phyloP scores from a whole-genome alignment of 2,329 filamentous ascomycete species.

The Apiospora arundinis region DNA sequence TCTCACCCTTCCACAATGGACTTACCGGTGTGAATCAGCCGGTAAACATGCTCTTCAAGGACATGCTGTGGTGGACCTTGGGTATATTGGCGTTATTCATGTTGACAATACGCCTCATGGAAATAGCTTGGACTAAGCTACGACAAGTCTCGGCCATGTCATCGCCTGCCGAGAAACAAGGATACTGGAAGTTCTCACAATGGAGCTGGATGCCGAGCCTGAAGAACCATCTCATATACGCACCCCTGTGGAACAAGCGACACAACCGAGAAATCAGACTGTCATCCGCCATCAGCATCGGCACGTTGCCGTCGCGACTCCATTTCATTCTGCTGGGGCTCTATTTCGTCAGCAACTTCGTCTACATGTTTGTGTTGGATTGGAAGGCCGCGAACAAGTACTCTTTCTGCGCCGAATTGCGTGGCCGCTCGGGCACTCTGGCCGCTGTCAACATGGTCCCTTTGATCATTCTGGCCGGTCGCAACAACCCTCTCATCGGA shows the following conservation, averaged over 20 bases:
- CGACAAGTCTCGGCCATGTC: slow-evolving; percentile 67
- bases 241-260: slow-evolving; percentile 68
- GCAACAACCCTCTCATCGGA: slow-evolving; percentile 90
- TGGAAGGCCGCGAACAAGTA: slow-evolving; percentile 64
- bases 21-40: slow-evolving; percentile 67
- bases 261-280: slow-evolving; percentile 72
- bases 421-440: slow-evolving; percentile 84
- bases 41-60: slow-evolving; percentile 62
- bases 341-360: slow-evolving; percentile 66
- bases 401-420: slow-evolving; percentile 78
- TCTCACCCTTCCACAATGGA: slow-evolving; percentile 60
- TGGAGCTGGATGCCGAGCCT: slow-evolving; percentile 66
- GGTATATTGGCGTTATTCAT: slow-evolving; percentile 62
- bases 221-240: slow-evolving; percentile 68
- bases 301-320: slow-evolving; percentile 70
- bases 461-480: slow-evolving; percentile 83
- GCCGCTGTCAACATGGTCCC: slow-evolving; percentile 91
- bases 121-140: slow-evolving; percentile 61
- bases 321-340: slow-evolving; percentile 63
- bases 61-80: slow-evolving; percentile 66
- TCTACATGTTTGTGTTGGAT: slow-evolving; percentile 68
- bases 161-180: slow-evolving; percentile 56
- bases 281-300: slow-evolving; percentile 60
- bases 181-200: slow-evolving; percentile 64
- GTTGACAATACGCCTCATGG: slow-evolving; percentile 58